Percentiles rank a stretch among this genome's conserved stretches.
Evolutionary conservation across 345 rosid genomes (phyloP).

Genomic region (Gossypium anomalum): DNA sequence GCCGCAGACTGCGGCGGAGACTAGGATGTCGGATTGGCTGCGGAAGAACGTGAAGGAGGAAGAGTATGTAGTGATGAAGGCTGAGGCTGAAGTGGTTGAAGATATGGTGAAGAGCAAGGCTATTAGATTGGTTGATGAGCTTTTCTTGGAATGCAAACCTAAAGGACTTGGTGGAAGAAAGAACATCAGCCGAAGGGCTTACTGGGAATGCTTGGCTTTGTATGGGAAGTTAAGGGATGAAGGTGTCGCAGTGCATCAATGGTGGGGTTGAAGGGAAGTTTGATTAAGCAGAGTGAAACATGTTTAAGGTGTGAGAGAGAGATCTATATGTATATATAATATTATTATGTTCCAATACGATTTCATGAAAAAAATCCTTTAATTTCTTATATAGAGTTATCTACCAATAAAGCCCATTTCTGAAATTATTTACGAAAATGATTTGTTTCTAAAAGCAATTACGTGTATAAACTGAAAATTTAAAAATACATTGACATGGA

Average conservation of each 20-base stretch:
- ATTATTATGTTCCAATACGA: not conserved
- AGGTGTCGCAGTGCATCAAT: constrained; percentile 31
- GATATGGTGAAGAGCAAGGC: constrained; percentile 6
- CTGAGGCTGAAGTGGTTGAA: constrained; percentile 32
- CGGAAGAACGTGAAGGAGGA: constrained; percentile 56
- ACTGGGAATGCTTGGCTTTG: constrained; percentile 82
- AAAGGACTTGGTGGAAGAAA: constrained; percentile 31
- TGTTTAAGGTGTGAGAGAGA: not conserved
- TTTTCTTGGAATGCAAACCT: constrained; percentile 44
- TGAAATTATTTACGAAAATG: too few species aligned
- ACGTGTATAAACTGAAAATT: fast-evolving
- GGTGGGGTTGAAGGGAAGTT: constrained; percentile 56
- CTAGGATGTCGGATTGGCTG: constrained; percentile 65
- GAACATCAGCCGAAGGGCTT: constrained; percentile 47
- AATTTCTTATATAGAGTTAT: too few species aligned
- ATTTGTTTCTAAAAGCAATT: too few species aligned
- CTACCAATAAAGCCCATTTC: fast-evolving
- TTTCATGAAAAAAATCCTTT: too few species aligned
- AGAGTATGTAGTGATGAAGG: constrained; percentile 80
- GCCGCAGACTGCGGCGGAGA: constrained; percentile 17
- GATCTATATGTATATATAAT: not conserved
- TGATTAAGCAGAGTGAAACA: constrained; percentile 1
- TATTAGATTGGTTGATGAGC: not conserved
- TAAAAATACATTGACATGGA: fast-evolving
- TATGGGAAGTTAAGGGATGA: constrained; percentile 29